These are phyloP conservation scores for Chamaenerion angustifolium DNA, from an alignment of 345 rosid genomes.

Conservation along the genomic window DNA sequence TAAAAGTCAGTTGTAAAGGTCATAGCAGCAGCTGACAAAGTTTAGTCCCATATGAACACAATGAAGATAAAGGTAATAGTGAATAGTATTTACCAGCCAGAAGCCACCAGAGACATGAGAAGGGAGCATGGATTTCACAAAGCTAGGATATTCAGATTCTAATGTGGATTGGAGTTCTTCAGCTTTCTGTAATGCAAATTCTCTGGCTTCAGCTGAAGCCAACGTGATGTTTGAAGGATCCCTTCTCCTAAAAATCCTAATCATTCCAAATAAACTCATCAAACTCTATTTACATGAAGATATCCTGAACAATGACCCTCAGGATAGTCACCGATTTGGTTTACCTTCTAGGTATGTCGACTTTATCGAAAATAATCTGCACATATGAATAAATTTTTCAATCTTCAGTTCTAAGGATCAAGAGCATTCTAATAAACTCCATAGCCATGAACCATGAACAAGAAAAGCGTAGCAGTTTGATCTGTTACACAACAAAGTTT, in stretches of 20 bases:
- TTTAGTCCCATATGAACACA: background rate
- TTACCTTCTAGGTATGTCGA: constrained; percentile 30
- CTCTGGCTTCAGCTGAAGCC: constrained; percentile 51
- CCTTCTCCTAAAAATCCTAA: constrained; percentile 24
- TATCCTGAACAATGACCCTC: too few relatives aligned
- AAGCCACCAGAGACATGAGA: constrained; percentile 85
- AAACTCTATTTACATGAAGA: background rate
- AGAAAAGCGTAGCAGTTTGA: background rate
- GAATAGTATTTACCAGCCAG: constrained; percentile 52
- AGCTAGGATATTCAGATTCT: constrained; percentile 33
- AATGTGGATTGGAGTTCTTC: constrained; percentile 38
- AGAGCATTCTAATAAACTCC: too few relatives aligned
- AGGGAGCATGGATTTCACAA: constrained; percentile 66
- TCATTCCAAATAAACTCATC: background rate
- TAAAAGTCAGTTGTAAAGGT: too few relatives aligned
- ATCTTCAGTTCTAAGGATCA: background rate
- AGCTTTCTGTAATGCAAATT: constrained; percentile 44
- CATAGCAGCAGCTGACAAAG: too few relatives aligned
- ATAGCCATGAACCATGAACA: background rate
- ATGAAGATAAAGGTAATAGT: background rate
- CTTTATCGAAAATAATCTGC: constrained; percentile 28
- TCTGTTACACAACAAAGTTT: too few relatives aligned
- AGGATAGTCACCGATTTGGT: too few relatives aligned
- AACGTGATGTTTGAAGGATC: constrained; percentile 37
- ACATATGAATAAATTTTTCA: background rate